Percentiles rank a stretch among this genome's conserved stretches.
phyloP scores from a whole-genome alignment of 176 grass and related monocot genomes.

The Triticum urartu region DNA sequence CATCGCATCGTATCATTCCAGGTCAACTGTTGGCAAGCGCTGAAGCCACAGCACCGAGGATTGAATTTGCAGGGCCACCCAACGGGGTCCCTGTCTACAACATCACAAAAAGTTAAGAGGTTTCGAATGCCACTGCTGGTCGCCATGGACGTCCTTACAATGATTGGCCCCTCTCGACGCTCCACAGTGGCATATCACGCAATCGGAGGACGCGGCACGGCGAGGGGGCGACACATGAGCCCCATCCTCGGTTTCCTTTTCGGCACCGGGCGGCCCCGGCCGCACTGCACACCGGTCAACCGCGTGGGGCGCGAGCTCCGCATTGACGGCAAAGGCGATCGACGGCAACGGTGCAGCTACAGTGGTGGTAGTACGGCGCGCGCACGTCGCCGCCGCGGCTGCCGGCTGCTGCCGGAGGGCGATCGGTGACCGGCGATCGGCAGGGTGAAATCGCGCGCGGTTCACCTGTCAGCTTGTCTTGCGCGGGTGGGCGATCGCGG shows the following conservation, averaged over 20 bases:
- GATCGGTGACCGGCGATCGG: too few species aligned
- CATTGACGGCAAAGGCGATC: slow-evolving; percentile 1
- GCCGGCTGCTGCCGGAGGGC: not conserved
- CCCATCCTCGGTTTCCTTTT: slow-evolving; percentile 14
- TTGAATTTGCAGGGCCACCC: not conserved
- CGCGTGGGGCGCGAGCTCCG: not conserved
- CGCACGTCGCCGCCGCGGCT: not conserved
- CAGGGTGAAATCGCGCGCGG: not conserved
- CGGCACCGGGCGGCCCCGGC: not conserved
- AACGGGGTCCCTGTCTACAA: not conserved
- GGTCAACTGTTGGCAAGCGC: not conserved
- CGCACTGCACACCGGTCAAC: slow-evolving; percentile 1
- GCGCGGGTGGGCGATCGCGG: not conserved
- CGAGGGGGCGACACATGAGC: not conserved
- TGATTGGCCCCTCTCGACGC: slow-evolving; percentile 21
- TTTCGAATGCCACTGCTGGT: slow-evolving; percentile 3
- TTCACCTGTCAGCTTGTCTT: not conserved
- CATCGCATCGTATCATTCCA: not conserved
- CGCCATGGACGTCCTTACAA: slow-evolving; percentile 14
- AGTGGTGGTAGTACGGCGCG: not conserved
- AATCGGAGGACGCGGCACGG: not conserved
- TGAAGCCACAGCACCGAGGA: not conserved
- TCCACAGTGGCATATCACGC: not conserved
- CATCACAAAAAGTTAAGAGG: not conserved
- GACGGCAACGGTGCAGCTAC: not conserved